phyloP scores from a whole-genome alignment of 768 basidiomycete species.

The Galerina marginata region DNA sequence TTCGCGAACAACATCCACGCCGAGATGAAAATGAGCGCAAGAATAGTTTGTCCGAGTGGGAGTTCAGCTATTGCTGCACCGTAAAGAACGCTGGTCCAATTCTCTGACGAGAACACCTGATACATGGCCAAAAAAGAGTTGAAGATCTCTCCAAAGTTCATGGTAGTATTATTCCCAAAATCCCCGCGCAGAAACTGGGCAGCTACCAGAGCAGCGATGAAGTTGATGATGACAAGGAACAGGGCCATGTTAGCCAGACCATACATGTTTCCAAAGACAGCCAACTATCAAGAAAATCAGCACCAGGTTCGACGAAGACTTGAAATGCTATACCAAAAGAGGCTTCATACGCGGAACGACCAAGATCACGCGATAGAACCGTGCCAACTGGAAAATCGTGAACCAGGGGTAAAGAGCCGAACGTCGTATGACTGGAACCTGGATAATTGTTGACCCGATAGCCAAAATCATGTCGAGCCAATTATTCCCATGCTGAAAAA shows the following conservation, averaged over 20 bases:
- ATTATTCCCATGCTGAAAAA: constrained; percentile 71
- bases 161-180: constrained; percentile 50
- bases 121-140: constrained; percentile 89
- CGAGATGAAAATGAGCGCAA: constrained; percentile 74
- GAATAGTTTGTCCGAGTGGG: constrained; percentile 66
- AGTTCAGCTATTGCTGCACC: constrained; percentile 63
- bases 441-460: constrained; percentile 76
- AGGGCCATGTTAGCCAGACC: constrained; percentile 91
- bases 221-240: constrained; percentile 89
- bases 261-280: constrained; percentile 91
- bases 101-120: constrained; percentile 90
- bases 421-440: constrained; percentile 76
- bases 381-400: constrained; percentile 81
- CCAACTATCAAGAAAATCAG: constrained; percentile 52
- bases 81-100: constrained; percentile 87
- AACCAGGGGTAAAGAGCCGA: constrained; percentile 84
- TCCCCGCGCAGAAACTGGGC: constrained; percentile 90
- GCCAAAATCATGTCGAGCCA: constrained; percentile 80
- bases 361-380: constrained; percentile 93
- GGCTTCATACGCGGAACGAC: constrained; percentile 91
- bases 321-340: constrained; percentile 59
- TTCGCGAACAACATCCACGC: constrained; percentile 93
- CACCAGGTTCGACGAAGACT: constrained; percentile 1
- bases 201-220: constrained; percentile 80
- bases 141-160: constrained; percentile 85